A percentile compares a stretch with the other conserved stretches of the same genome.
Conservation (phyloP, 2,329 filamentous ascomycete species). For the Stachybotrys echinatus region DNA sequence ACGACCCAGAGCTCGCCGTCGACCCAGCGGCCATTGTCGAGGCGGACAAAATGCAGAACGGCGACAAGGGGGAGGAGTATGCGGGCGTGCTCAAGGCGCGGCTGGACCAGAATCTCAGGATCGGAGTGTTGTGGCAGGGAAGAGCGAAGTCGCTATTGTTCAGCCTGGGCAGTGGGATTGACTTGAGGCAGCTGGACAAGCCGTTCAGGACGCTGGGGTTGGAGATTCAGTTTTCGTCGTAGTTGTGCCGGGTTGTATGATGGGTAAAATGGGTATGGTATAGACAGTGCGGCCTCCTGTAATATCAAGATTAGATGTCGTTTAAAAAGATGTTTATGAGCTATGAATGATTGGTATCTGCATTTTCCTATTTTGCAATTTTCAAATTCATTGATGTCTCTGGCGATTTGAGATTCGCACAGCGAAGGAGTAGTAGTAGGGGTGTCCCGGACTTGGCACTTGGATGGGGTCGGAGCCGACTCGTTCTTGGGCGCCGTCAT, state of each 20-base stretch:
- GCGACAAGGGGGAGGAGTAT: conserved; percentile 51
- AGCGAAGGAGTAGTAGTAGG: too few relatives aligned
- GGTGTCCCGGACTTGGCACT: too few relatives aligned
- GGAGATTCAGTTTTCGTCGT: conserved; percentile 80
- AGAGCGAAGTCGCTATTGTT: conserved; percentile 89
- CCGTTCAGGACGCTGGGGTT: conserved; percentile 72
- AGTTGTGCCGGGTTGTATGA: neutral
- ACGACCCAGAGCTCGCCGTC: conserved; percentile 25
- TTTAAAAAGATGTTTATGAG: too few relatives aligned
- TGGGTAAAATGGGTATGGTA: too few relatives aligned
- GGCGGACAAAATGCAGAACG: conserved; percentile 1
- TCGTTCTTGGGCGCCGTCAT: neutral
- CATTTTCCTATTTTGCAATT: too few relatives aligned
- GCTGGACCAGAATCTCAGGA: conserved; percentile 80
- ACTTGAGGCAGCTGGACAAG: conserved; percentile 69
- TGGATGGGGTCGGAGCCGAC: too few relatives aligned
- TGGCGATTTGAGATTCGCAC: too few relatives aligned
- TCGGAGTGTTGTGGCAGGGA: conserved; percentile 89
- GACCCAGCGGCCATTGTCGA: neutral
- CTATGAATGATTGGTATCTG: too few relatives aligned
- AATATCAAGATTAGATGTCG: too few relatives aligned
- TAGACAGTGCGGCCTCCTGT: too few relatives aligned
- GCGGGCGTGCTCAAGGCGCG: conserved; percentile 86
- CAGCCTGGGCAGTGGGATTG: conserved; percentile 81
- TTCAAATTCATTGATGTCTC: too few relatives aligned